Evolutionary conservation across 2,329 filamentous ascomycete species (phyloP).

Genomic region (Tolypocladium ovalisporum): DNA sequence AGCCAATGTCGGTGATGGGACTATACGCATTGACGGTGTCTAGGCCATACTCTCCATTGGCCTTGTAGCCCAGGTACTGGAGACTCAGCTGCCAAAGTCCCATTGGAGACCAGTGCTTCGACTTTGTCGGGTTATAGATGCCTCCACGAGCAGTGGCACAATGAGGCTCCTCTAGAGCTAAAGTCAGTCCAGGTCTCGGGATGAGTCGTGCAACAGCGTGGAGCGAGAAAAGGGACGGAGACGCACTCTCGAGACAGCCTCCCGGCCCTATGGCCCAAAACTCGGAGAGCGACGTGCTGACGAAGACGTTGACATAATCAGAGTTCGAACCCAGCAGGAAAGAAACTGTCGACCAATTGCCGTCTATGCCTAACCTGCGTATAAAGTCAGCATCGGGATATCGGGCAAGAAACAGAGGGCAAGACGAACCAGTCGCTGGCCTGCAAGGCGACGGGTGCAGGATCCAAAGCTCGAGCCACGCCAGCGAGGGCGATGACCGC

Average conservation of each 20-base stretch:
- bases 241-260: conserved; percentile 42
- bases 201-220: neutral
- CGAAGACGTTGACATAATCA: conserved; percentile 27
- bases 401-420: neutral
- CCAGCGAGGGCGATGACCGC: conserved; percentile 4
- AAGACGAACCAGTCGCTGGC: conserved; percentile 11
- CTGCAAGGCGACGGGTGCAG: conserved; percentile 10
- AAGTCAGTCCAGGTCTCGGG: conserved; percentile 7
- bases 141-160: conserved; percentile 49
- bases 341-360: conserved; percentile 60
- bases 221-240: neutral
- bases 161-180: conserved; percentile 28
- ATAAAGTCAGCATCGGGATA: neutral
- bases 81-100: conserved; percentile 51
- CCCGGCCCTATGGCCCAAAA: conserved; percentile 55
- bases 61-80: conserved; percentile 43
- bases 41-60: conserved; percentile 55
- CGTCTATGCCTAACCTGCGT: conserved; percentile 53
- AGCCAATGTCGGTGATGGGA: conserved; percentile 23
- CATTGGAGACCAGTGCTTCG: conserved; percentile 45
- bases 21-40: conserved; percentile 34
- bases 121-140: conserved; percentile 42
- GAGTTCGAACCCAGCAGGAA: conserved; percentile 34
- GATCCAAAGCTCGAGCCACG: conserved; percentile 3
- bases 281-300: conserved; percentile 60